Evolutionary conservation across 192 early-diverging fungal genomes (phyloP), one percentile per base, ranked within the genome.

Genomic region (Rhizoclosmatium globosum): DNA sequence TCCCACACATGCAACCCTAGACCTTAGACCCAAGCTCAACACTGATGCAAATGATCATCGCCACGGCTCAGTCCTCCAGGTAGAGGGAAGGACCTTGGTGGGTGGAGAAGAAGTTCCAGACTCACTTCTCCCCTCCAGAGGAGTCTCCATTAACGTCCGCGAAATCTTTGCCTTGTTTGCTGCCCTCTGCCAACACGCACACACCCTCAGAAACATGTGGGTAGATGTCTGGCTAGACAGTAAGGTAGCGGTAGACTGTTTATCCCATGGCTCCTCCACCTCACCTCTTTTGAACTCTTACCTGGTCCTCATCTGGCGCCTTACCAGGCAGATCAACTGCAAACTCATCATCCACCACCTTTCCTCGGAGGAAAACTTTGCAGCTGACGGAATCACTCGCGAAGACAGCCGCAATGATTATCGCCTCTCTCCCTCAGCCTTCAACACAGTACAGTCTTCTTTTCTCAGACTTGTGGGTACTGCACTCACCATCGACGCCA

Each of bases 191-290:
- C 1, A 68, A 38, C 44, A 43, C 21, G 65, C 65, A 15, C 41
- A 6, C 11, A 4, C 6, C 0, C 65, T 68, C 9, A 21, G 44
- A 0, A 68, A 68, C 21, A 38, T 7, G 11, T 68, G 3, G 65
- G 65, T 68, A 11, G 2, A 68, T 45, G 43, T 68, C 11, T 68
- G 65, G 3, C 31, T 68, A 7, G 65, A 68, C 65, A 68, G 65
- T 42, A 17, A 17, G 38, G 65, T 68, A 21, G 65, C 21, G 41
- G 31, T 44, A 7, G 38, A 68, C 38, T 68, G 65, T 42, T 42
- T 68, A 15, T 15, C 4, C 17, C 23, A 68, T 13, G 65, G 65
- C 31, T 67, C 65, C 13, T 68, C 65, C 13, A 6, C 23, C 43
- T 9, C 38, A 15, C 65, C 65, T 42, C 31, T 68, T 11, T 7